Evolutionary conservation across 2,329 filamentous ascomycete species (phyloP).

Genomic region (Sporothrix brunneoviolacea): DNA sequence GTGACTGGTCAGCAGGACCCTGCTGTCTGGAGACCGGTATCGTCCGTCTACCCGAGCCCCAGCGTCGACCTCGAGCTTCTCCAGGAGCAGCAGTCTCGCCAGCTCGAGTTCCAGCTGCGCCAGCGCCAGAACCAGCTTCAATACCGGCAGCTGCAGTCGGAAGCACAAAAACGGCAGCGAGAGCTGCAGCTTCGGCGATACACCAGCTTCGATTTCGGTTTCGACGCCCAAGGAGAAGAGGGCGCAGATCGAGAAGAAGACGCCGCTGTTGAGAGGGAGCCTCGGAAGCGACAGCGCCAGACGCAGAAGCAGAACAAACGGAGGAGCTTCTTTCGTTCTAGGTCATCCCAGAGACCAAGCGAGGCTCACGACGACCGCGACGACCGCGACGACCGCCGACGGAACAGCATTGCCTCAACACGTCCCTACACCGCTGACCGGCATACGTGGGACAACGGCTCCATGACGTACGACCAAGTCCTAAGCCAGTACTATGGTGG

Average conservation of each 20-base stretch:
- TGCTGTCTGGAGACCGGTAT: conserved; percentile 8
- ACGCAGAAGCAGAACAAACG: background rate
- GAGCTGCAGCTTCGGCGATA: background rate
- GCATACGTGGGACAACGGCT: conserved; percentile 14
- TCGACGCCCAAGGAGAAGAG: background rate
- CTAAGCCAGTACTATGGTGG: conserved; percentile 23
- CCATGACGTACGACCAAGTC: conserved; percentile 27
- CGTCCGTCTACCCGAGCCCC: conserved; percentile 2
- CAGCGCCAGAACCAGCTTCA: conserved; percentile 9
- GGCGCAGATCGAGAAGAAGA: background rate
- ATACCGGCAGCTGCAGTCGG: background rate
- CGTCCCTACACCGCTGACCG: conserved; percentile 12
- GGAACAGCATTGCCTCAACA: conserved; percentile 26
- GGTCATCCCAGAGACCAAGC: background rate
- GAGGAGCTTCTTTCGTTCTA: conserved; percentile 5
- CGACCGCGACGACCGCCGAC: conserved; percentile 15
- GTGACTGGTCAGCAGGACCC: conserved; percentile 5
- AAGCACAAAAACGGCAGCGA: background rate
- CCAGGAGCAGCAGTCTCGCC: conserved; percentile 15
- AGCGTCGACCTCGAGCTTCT: conserved; percentile 12
- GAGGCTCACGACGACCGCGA: background rate
- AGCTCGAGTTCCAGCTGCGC: conserved; percentile 12
- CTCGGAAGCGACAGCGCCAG: background rate
- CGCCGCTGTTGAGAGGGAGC: background rate
- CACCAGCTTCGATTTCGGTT: background rate